phyloP scores from a whole-genome alignment of 305 asterid genomes.

The Solanum hybrid region DNA sequence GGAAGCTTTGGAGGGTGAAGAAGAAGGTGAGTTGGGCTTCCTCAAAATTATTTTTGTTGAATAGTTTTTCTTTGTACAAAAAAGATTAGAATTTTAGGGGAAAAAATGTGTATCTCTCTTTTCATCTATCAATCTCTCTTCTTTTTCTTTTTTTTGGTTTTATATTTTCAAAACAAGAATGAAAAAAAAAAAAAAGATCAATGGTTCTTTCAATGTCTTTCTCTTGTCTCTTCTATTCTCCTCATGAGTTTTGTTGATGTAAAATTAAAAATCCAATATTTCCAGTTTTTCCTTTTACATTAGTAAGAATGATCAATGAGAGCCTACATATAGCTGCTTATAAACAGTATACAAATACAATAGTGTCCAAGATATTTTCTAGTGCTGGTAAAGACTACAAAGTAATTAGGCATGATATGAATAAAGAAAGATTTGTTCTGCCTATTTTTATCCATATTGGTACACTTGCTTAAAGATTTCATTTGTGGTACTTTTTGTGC shows the following conservation, averaged over 20 bases:
- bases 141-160: slow-evolving; percentile 25
- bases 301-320: background rate
- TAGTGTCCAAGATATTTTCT: background rate
- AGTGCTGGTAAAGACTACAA: background rate
- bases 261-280: background rate
- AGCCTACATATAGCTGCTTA: background rate
- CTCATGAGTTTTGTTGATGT: background rate
- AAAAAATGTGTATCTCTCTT: slow-evolving; percentile 3
- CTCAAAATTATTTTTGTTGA: slow-evolving; percentile 4
- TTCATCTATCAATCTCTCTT: slow-evolving; percentile 8
- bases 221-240: background rate
- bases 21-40: slow-evolving; percentile 20
- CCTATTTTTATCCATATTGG: too few species aligned
- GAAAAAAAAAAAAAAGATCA: slow-evolving; percentile 12
- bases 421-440: background rate
- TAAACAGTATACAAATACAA: background rate
- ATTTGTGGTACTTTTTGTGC: background rate
- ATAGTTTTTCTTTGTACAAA: slow-evolving; percentile 39
- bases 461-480: too few species aligned
- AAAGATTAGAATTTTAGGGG: slow-evolving; percentile 28
- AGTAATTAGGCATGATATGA: background rate
- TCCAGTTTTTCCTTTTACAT: background rate
- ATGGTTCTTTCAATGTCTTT: background rate
- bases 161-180: slow-evolving; percentile 4
- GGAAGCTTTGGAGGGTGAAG: background rate